Percentiles rank a stretch among this genome's conserved stretches.
These are phyloP conservation scores for Mycena crocata DNA, from an alignment of 768 basidiomycete species.

Conservation along the genomic window DNA sequence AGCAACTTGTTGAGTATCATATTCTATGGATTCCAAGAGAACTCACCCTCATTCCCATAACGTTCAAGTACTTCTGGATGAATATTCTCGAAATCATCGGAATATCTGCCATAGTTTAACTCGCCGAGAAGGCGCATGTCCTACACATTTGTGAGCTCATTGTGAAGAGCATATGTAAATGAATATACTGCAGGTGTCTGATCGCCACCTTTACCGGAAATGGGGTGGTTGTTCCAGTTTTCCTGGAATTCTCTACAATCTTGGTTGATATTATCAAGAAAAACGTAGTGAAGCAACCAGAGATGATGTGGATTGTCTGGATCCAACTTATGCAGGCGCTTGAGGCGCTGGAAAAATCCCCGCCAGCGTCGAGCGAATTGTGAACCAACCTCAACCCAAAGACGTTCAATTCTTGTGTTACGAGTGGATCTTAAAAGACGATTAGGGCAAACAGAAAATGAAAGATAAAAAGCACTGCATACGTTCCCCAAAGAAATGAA, in stretches of 20 bases:
- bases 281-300: slow-evolving; percentile 28
- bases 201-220: slow-evolving; percentile 37
- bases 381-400: slow-evolving; percentile 46
- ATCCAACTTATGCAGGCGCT: slow-evolving; percentile 40
- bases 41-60: slow-evolving; percentile 13
- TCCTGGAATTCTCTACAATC: slow-evolving; percentile 42
- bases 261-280: slow-evolving; percentile 42
- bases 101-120: slow-evolving; percentile 24
- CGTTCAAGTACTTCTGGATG: slow-evolving; percentile 12
- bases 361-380: slow-evolving; percentile 45
- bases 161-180: neutral
- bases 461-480: too few relatives aligned
- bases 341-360: slow-evolving; percentile 43
- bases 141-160: neutral
- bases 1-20: neutral
- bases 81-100: slow-evolving; percentile 19
- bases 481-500: slow-evolving; percentile 35
- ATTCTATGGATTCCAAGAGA: neutral
- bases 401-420: slow-evolving; percentile 32
- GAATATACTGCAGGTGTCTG: slow-evolving; percentile 18
- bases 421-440: slow-evolving; percentile 23
- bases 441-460: slow-evolving; percentile 23
- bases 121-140: slow-evolving; percentile 21
- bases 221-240: slow-evolving; percentile 47
- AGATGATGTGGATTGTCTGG: slow-evolving; percentile 21